Percentiles rank a stretch among this genome's conserved stretches.
Evolutionary conservation across 805 yeast genomes (phyloP).

Genomic region (Wickerhamiella domercqiae): DNA sequence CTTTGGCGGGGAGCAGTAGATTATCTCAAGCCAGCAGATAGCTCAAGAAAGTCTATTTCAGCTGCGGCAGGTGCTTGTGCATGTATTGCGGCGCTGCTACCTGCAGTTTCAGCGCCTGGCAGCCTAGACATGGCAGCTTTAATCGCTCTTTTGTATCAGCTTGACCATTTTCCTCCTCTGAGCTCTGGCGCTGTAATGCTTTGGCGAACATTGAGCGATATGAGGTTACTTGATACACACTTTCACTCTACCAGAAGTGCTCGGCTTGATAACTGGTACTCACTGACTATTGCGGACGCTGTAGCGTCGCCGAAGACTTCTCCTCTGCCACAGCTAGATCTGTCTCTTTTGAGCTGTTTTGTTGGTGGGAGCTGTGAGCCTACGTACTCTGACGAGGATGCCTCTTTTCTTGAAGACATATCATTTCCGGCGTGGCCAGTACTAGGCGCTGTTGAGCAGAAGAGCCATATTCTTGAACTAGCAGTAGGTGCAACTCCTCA

Average conservation of each 20-base stretch:
- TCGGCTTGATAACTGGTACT: neutral
- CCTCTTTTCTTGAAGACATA: neutral
- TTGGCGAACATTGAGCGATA: neutral
- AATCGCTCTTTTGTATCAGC: neutral
- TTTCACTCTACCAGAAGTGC: neutral
- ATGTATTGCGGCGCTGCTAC: neutral
- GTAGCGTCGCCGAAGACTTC: neutral
- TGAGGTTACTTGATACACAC: neutral
- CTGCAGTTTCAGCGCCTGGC: neutral
- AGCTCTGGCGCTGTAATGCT: neutral
- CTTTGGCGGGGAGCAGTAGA: neutral
- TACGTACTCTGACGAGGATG: neutral
- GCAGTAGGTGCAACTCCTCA: neutral
- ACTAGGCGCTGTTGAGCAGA: neutral
- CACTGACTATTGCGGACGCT: neutral
- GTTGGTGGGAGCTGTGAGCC: neutral
- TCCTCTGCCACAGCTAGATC: neutral
- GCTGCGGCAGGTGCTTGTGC: conserved; percentile 1
- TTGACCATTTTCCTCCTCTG: neutral
- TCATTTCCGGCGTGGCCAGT: neutral
- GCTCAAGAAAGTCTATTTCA: no score
- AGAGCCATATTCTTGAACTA: no score
- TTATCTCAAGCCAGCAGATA: neutral
- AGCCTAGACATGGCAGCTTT: neutral
- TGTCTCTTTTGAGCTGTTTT: neutral